phyloP scores from a whole-genome alignment of 2,329 filamentous ascomycete genomes.

The Ambrosiella beaveri region DNA sequence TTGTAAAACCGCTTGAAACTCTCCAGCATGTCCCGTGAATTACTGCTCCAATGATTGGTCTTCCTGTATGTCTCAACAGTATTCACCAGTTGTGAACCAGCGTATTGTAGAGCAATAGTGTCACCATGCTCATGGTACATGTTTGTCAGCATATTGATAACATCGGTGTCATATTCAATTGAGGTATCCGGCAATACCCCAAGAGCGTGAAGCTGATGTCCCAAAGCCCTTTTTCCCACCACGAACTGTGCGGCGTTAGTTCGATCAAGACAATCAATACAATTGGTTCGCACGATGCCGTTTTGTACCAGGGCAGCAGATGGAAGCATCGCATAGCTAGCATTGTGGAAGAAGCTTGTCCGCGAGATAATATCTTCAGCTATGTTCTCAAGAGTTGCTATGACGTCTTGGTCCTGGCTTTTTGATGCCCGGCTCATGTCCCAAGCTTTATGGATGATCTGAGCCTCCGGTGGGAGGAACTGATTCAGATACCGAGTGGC shows the following conservation, averaged over 20 bases:
- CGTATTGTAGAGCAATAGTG: slow-evolving; percentile 94
- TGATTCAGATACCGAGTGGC: slow-evolving; percentile 89
- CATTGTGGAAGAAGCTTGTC: slow-evolving; percentile 92
- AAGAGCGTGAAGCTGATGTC: slow-evolving; percentile 78
- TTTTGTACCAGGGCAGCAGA: slow-evolving; percentile 56
- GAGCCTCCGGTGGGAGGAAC: slow-evolving; percentile 66
- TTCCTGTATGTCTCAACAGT: slow-evolving; percentile 99
- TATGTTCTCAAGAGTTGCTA: slow-evolving; percentile 75
- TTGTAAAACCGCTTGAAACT: slow-evolving; percentile 99
- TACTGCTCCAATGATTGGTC: slow-evolving; percentile 96
- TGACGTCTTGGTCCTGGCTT: slow-evolving; percentile 80
- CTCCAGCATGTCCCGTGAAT: slow-evolving; percentile 96
- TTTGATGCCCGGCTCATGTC: slow-evolving; percentile 97
- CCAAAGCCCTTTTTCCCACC: slow-evolving; percentile 84
- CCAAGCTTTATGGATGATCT: slow-evolving; percentile 88
- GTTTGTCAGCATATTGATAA: slow-evolving; percentile 87
- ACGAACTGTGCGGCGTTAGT: slow-evolving; percentile 98
- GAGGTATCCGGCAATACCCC: slow-evolving; percentile 66
- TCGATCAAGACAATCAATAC: slow-evolving; percentile 91
- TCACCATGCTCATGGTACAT: slow-evolving; percentile 99
- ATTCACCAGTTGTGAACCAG: slow-evolving; percentile 91
- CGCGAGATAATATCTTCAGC: slow-evolving; percentile 70
- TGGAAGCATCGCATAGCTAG: slow-evolving; percentile 46
- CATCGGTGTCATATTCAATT: slow-evolving; percentile 87
- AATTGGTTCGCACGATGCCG: slow-evolving; percentile 86